Base-by-base conservation (phyloP, 345 rosid species). In the Euphorbia lathyris region DNA sequence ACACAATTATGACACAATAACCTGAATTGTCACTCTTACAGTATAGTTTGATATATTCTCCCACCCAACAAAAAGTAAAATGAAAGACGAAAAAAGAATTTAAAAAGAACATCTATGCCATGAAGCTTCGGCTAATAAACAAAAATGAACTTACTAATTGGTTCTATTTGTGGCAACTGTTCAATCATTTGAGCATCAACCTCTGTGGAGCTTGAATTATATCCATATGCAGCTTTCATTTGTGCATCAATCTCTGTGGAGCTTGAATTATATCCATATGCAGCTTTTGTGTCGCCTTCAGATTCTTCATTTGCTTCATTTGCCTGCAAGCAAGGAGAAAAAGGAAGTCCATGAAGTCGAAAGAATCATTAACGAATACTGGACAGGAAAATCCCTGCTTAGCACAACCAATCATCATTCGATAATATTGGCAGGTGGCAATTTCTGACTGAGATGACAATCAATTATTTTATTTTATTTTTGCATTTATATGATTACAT, bases 141-240 rank as follows among this genome's bases (percentile, higher is more conserved):
- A 74, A 25, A 34, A 51, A 52, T 17, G n/a, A 30, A 72, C 92
- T 84, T 84, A 92, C 98, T 63, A 25, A 87, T 87, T 65, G 80
- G 72, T 55, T 85, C 86, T 34, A 81, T 58, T 70, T 64, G 79
- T 38, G 92, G 91, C 73, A 92, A 75, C 62, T 85, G 79, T 67
- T 82, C 85, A 65, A 71, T 71, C 72, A 78, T 72, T 75, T 68
- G 77, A 52, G 79, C 68, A 43, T 78, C 86, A 6, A 71, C 72
- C 38, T 76, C 89, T 0, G 74, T 14, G 30, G 83, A 71, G 75
- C 80, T 65, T 7, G 38, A 34, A 34, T 34, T 34, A 34, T 34
- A 2, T 34, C 38, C 38, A 34, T 34, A 34, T 34, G 4, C 38
- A 34, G 4, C 38, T 34, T 7, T 71, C 72, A 78, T 72, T 75